Conservation (phyloP, 2,329 filamentous ascomycete species). For the Phaeosphaeriaceae sp. region DNA sequence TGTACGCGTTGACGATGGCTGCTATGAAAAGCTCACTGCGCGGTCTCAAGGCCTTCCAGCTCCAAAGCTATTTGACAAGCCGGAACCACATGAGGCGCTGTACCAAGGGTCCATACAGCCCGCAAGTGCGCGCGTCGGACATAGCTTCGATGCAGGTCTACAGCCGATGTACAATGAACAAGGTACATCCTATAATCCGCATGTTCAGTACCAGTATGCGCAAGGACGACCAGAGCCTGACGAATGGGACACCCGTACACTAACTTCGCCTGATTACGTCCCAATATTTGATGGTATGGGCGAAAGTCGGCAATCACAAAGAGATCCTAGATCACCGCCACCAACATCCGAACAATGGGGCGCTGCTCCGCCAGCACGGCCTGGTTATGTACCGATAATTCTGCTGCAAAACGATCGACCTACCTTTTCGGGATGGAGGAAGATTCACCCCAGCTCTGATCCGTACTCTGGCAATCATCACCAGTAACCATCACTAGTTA, state of each 20-base stretch:
- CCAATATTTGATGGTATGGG: neutral
- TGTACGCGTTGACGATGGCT: constrained; percentile 95
- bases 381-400: neutral
- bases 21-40: constrained; percentile 86
- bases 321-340: neutral
- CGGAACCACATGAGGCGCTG: constrained; percentile 65
- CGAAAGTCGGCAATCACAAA: neutral
- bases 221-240: too few relatives aligned
- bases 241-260: too few relatives aligned
- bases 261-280: too few relatives aligned
- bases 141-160: constrained; percentile 94
- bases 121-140: constrained; percentile 83
- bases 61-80: constrained; percentile 56
- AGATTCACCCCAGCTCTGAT: neutral
- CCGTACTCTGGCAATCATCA: neutral
- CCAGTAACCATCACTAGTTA: too few relatives aligned
- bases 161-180: neutral
- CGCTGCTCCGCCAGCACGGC: neutral
- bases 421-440: neutral
- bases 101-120: constrained; percentile 83
- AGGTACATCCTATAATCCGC: neutral
- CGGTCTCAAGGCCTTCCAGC: constrained; percentile 61
- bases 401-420: neutral
- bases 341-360: neutral
- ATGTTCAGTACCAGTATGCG: neutral